Evolutionary conservation across 345 rosid species (phyloP), one percentile per base, ranked within the genome.

Genomic region (Corchorus capsularis): DNA sequence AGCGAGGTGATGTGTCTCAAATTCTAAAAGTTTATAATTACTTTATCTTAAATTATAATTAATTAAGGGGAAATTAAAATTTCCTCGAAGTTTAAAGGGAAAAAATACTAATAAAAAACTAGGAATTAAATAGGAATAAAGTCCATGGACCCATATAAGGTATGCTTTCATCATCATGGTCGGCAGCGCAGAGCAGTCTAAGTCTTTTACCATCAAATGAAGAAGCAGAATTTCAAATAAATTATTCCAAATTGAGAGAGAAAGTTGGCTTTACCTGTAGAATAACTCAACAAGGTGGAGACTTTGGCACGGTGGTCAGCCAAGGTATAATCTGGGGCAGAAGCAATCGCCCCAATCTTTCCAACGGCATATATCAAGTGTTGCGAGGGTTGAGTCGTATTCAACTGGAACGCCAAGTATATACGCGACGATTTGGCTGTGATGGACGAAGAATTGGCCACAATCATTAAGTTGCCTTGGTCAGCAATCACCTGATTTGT

Each of bases 351-450:
- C 4, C 88, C 85, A 55, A 64, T 27, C 4, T 82, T 93, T 46
- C 98, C 98, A 5, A 86, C 6, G 2, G 99, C 81, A 78, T 91
- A 95, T 22, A 95, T 53, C 47, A 93, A 8, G 16, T 68, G 75
- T 7, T 82, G 55, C 19, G 80, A 76, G 2, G 98, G 97, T 73
- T 69, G 80, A 35, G 60, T 37, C 34, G 83, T 71, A 73, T 17
- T 82, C 67, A 95, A 73, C 73, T 93, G 94, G 69, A 93, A 95
- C 35, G 85, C 90, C 82, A 95, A 45, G 87, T 87, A 93, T 3
- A 88, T 14, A 4, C 96, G 87, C 7, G 84, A 78, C 8, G 94
- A 85, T 63, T 84, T 82, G 15, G 86, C 79, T 10, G 82, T 55
- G 52, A 91, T 78, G 86, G 66, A 65, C 0, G 91, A 53, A 11